Evolutionary conservation across 371 early-diverging fungal genomes (phyloP).

Genomic region (Apophysomyces sp.): DNA sequence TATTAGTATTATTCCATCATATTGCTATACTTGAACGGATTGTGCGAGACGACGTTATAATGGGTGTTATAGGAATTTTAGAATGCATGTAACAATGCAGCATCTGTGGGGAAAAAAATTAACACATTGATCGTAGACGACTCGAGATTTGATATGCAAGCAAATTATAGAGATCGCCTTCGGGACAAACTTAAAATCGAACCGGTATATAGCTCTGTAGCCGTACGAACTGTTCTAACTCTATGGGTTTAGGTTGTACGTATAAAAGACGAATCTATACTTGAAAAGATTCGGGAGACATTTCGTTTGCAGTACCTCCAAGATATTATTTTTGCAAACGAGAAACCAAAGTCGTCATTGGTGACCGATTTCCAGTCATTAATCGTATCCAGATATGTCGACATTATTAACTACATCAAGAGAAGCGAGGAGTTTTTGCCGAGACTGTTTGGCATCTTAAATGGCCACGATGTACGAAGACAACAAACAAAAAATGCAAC

Average conservation of each 20-base stretch:
- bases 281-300: constrained; percentile 75
- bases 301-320: constrained; percentile 83
- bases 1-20: not conserved
- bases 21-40: not conserved
- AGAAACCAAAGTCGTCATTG: constrained; percentile 64
- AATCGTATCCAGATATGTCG: constrained; percentile 76
- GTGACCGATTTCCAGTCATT: constrained; percentile 42
- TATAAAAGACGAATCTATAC: constrained; percentile 62
- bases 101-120: not conserved
- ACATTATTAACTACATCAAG: constrained; percentile 75
- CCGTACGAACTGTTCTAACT: too few species aligned
- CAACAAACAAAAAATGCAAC: constrained; percentile 65
- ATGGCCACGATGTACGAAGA: constrained; percentile 23
- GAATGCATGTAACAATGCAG: not conserved
- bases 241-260: constrained; percentile 60
- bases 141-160: not conserved
- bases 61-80: not conserved
- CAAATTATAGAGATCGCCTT: not conserved
- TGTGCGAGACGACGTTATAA: not conserved
- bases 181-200: constrained; percentile 50
- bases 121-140: not conserved
- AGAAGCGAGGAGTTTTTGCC: constrained; percentile 63
- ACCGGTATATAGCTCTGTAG: constrained; percentile 39
- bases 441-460: constrained; percentile 68
- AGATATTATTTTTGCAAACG: constrained; percentile 80